Conservation (phyloP, 306 rosid genomes). For the Glycine soja region DNA sequence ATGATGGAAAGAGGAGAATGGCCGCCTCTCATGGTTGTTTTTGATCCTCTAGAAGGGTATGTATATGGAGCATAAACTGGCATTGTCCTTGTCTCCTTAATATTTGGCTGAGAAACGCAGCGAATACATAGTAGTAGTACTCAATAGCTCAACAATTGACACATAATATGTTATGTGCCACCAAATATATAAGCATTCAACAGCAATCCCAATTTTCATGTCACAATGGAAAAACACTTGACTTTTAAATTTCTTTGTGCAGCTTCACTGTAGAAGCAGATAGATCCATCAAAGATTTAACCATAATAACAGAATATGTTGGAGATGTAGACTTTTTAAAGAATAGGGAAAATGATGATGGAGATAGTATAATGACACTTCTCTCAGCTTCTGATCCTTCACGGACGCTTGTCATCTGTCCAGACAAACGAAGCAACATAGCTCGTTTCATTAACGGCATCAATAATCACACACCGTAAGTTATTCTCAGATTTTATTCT, state of each 20-base stretch:
- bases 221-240: background rate
- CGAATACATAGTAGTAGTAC: too few species aligned
- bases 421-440: slow-evolving; percentile 84
- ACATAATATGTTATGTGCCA: background rate
- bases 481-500: slow-evolving; percentile 6
- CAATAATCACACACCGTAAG: slow-evolving; percentile 88
- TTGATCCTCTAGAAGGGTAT: slow-evolving; percentile 94
- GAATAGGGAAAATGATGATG: slow-evolving; percentile 84
- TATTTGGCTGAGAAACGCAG: too few species aligned
- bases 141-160: too few species aligned
- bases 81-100: background rate
- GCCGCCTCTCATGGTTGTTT: slow-evolving; percentile 96
- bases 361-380: slow-evolving; percentile 98
- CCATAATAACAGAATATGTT: slow-evolving; percentile 92
- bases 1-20: slow-evolving; percentile 95
- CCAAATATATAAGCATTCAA: background rate
- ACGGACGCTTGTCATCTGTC: slow-evolving; percentile 83
- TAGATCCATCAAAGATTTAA: slow-evolving; percentile 74
- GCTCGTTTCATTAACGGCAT: slow-evolving; percentile 96
- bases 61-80: slow-evolving; percentile 16
- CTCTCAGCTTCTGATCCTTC: slow-evolving; percentile 76
- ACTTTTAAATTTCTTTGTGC: slow-evolving; percentile 26
- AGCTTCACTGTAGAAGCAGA: slow-evolving; percentile 98
- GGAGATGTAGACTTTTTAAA: slow-evolving; percentile 93
- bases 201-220: background rate